Percentiles rank a stretch among this genome's conserved stretches.
phyloP scores from a whole-genome alignment of 371 early-diverging fungal genomes.

The Mortierella polycephala region DNA sequence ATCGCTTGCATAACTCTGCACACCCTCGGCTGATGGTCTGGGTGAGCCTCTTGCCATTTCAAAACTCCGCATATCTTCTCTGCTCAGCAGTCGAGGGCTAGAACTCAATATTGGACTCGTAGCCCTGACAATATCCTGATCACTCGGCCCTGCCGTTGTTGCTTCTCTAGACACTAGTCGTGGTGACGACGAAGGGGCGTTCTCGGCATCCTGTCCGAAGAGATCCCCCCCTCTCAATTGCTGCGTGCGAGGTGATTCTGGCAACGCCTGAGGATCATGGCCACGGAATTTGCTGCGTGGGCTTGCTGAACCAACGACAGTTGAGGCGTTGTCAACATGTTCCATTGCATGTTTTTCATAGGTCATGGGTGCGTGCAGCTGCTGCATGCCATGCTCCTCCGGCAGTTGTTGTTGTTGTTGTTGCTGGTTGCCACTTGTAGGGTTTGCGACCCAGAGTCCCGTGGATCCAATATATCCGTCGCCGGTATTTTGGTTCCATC shows the following conservation, averaged over 20 bases:
- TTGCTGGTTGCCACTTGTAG: slow-evolving; percentile 18
- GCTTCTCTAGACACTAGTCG: slow-evolving; percentile 2
- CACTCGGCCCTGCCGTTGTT: not conserved
- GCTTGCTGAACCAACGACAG: slow-evolving; percentile 29
- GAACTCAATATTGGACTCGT: slow-evolving; percentile 3
- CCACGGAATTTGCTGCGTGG: slow-evolving; percentile 36
- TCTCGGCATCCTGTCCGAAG: slow-evolving; percentile 45
- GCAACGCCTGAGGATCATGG: slow-evolving; percentile 44
- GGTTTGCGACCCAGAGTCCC: slow-evolving; percentile 45
- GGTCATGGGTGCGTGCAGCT: not conserved
- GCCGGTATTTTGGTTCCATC: slow-evolving; percentile 19
- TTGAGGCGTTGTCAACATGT: slow-evolving; percentile 27
- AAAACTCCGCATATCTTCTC: slow-evolving; percentile 46
- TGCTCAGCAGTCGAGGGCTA: slow-evolving; percentile 25
- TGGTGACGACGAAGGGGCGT: slow-evolving; percentile 12
- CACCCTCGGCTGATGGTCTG: slow-evolving; percentile 32
- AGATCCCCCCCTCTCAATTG: slow-evolving; percentile 50
- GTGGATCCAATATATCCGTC: slow-evolving; percentile 35
- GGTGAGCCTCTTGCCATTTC: slow-evolving; percentile 39
- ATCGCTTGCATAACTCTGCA: slow-evolving; percentile 43
- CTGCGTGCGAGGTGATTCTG: slow-evolving; percentile 43
- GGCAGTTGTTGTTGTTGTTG: not conserved
- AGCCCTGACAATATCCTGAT: not conserved
- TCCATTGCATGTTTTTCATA: slow-evolving; percentile 40
- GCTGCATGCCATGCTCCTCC: not conserved